Percentiles rank a stretch among this genome's conserved stretches.
These are phyloP conservation scores for Curvularia eragrostidis DNA, from an alignment of 2,329 filamentous ascomycete species.

Conservation along the genomic window DNA sequence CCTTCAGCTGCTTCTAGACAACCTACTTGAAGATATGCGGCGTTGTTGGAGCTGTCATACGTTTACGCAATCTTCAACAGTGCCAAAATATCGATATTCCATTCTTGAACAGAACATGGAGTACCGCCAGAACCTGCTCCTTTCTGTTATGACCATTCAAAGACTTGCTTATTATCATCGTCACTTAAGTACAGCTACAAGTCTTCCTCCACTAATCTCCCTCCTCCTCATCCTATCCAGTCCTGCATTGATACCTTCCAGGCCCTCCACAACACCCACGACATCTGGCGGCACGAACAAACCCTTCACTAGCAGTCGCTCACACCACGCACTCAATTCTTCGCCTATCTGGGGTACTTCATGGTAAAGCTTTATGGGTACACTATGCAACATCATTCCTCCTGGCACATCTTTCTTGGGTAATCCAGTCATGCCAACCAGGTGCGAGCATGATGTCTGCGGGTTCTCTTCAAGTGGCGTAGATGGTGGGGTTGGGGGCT, in stretches of 20 bases:
- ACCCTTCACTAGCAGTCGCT: conserved; percentile 64
- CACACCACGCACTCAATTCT: conserved; percentile 69
- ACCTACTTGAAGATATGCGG: no score
- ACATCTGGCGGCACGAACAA: conserved; percentile 68
- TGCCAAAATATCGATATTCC: neutral
- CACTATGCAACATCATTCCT: conserved; percentile 65
- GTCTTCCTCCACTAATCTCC: conserved; percentile 70
- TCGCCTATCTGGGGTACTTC: conserved; percentile 69
- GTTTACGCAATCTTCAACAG: neutral
- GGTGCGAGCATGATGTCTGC: conserved; percentile 55
- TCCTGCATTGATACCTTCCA: conserved; percentile 71
- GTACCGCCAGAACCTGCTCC: neutral
- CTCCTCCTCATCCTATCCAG: conserved; percentile 71
- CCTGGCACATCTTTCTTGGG: conserved; percentile 61
- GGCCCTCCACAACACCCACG: conserved; percentile 67
- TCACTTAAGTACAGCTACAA: conserved; percentile 56
- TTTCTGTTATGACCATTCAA: neutral
- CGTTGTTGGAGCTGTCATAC: neutral
- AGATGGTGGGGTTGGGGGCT: conserved; percentile 38
- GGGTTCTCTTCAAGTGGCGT: conserved; percentile 29
- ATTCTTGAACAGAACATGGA: neutral
- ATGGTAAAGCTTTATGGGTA: conserved; percentile 80
- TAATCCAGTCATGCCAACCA: conserved; percentile 71
- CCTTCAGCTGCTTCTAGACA: no score
- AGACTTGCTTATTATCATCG: neutral